Evolutionary conservation across 768 basidiomycete species (phyloP), one percentile per base, ranked within the genome.

Genomic region (Macrocybe gigantea): DNA sequence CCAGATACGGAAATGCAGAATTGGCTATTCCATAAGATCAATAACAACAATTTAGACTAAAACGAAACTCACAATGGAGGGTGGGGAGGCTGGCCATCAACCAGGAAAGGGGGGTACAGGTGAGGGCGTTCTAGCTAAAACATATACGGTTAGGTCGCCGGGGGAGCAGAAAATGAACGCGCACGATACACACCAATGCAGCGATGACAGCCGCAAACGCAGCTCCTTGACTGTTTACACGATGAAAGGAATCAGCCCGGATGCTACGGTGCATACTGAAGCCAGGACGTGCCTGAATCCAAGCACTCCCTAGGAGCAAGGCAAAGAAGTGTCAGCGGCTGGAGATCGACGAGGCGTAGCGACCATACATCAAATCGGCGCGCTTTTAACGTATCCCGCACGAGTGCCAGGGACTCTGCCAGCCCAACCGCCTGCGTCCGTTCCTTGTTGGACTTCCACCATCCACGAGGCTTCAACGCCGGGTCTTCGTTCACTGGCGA

Each of bases 1-100:
- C 89, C 90, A 7, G 85, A 79, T 1, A 85, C 79, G n/a, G 83
- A 66, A 22, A 92, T 68, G 53, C 87, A 89, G 55, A 90, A 91
- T 58, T 80, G 60, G 45, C 86, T 89, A 22, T 41, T 37, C 12
- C 22, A 29, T 45, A 37, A 30, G 41, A 37, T 13, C 11, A 29
- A 38, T 44, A 45, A 33, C 8, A 33, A 31, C 38, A 41, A 22
- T 15, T n/a, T 14, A 41, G 30, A 44, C 36, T 11, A 38, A 14
- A 44, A 33, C 4, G 15, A 29, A 13, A 61, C 79, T 50, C 58
- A 88, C 88, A 90, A 69, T 0, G 85, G 85, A n/a, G 84, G 84
- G 62, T 90, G 88, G 6, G 79, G 80, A 10, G 83, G 63, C 44
- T 80, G 60, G 15, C 82, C 83, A 51, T 86, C 74, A 14, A 80